Base-by-base conservation (phyloP, 495 filamentous ascomycete species). In the Apodospora peruviana region DNA sequence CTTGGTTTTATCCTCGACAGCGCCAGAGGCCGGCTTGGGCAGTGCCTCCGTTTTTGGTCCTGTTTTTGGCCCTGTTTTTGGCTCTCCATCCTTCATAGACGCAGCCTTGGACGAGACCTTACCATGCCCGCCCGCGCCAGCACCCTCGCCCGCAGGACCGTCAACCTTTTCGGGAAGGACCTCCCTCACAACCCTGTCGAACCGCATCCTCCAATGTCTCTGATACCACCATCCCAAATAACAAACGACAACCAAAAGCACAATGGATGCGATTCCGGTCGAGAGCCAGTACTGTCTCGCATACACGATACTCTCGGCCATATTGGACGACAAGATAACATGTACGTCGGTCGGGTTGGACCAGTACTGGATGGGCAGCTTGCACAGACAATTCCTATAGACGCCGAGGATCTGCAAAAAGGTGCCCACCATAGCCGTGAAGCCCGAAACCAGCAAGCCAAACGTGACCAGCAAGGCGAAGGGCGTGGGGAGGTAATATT, bases 401-500 rank as follows among this genome's bases (percentile, higher is more conserved):
- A 72, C 60, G 1, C 69, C 69, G 0, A 70, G 37, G 4, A 72
- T 47, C 45, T 72, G 65, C 60, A 72, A 66, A 2, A 70, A 32
- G 2, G 69, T 69, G 2, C 64, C 60, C 3, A 58, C 67, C 4
- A 66, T 43, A 12, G 23, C 37, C 3, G 36, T 8, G 1, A 49
- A 53, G n/a, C n/a, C n/a, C n/a, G n/a, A n/a, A n/a, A n/a, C n/a
- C n/a, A n/a, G n/a, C 5, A 47, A 12, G n/a, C 38, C 27, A 35
- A 35, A 35, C 11, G 16, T 1, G 32, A 35, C 11, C 32, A 35
- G 32, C 11, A 35, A 2, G 2, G 2, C 32, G 16, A 35, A 35
- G 2, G 32, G 11, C 2, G 2, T 35, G 11, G 11, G 32, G 2
- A 12, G 5, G 12, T 32, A 12, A 7, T 5, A 7, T 5, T n/a